These are phyloP conservation scores for Pseudogymnoascus sp. DNA, from an alignment of 2,329 filamentous ascomycete species.

Conservation along the genomic window DNA sequence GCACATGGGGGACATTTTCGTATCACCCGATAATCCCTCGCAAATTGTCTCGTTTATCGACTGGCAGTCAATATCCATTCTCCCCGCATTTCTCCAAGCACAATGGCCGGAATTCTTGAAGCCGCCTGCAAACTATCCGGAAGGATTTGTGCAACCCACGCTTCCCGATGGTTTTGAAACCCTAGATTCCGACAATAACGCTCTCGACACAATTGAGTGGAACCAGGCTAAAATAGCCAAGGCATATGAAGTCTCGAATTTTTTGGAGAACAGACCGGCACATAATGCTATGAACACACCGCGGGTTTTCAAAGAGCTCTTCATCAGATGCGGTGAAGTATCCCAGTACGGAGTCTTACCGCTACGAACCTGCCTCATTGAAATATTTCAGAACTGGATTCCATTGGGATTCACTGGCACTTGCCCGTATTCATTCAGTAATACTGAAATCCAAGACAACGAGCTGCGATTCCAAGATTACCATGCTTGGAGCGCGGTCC, in stretches of 20 bases:
- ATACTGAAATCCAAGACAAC: neutral
- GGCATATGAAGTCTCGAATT: neutral
- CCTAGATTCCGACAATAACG: conserved; percentile 28
- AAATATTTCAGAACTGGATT: neutral
- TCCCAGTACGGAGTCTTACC: neutral
- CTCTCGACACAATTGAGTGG: neutral
- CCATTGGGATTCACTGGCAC: neutral
- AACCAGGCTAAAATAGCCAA: neutral
- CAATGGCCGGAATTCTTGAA: conserved; percentile 9
- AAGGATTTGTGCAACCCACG: conserved; percentile 8
- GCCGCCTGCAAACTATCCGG: neutral
- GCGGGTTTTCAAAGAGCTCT: neutral
- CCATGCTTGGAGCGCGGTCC: neutral
- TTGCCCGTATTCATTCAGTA: neutral
- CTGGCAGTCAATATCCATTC: conserved; percentile 32
- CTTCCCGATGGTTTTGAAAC: conserved; percentile 23
- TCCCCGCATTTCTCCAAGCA: conserved; percentile 30
- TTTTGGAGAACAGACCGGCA: neutral
- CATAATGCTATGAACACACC: neutral
- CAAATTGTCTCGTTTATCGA: conserved; percentile 32
- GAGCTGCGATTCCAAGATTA: neutral
- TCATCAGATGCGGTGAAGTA: neutral
- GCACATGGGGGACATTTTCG: conserved; percentile 35
- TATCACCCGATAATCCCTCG: conserved; percentile 31
- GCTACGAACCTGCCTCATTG: neutral